Evolutionary conservation across 768 basidiomycete genomes (phyloP).

Genomic region (Pleurotus tuoliensis): DNA sequence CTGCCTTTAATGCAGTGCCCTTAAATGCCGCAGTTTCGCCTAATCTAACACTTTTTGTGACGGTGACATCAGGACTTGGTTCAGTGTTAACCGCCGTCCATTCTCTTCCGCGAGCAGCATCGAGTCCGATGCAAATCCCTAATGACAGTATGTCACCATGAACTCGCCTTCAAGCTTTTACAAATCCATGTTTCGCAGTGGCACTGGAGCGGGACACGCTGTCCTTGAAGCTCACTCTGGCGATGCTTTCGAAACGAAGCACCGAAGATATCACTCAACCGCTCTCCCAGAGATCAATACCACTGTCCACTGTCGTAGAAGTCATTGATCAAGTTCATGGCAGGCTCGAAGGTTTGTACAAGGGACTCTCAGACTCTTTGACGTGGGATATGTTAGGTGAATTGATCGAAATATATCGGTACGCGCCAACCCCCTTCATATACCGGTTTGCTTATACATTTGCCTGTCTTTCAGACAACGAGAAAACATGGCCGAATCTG

Average conservation of each 20-base stretch:
- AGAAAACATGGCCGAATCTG: slow-evolving; percentile 21
- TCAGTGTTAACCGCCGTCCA: slow-evolving; percentile 38
- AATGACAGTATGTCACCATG: not conserved
- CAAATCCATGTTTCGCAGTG: not conserved
- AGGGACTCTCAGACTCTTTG: slow-evolving; percentile 35
- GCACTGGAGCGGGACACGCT: slow-evolving; percentile 8
- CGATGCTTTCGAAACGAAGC: slow-evolving; percentile 49
- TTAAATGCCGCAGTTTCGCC: slow-evolving; percentile 53
- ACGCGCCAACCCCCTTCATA: slow-evolving; percentile 30
- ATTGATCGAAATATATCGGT: slow-evolving; percentile 49
- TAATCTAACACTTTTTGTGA: slow-evolving; percentile 54
- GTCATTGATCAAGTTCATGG: slow-evolving; percentile 43
- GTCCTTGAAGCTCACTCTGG: slow-evolving; percentile 28
- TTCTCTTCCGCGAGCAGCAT: slow-evolving; percentile 33
- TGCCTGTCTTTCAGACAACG: too few species aligned
- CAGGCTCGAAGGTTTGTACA: slow-evolving; percentile 41
- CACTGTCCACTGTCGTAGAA: slow-evolving; percentile 39
- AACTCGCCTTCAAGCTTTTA: not conserved
- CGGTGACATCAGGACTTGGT: slow-evolving; percentile 42
- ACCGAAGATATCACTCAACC: slow-evolving; percentile 58
- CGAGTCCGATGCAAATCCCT: slow-evolving; percentile 10
- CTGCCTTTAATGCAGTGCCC: slow-evolving; percentile 43
- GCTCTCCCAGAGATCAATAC: slow-evolving; percentile 39
- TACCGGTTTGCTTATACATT: slow-evolving; percentile 9
- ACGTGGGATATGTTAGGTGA: slow-evolving; percentile 39